These are phyloP conservation scores for Knufia petricola DNA, from an alignment of 2,329 filamentous ascomycete species.

Conservation along the genomic window DNA sequence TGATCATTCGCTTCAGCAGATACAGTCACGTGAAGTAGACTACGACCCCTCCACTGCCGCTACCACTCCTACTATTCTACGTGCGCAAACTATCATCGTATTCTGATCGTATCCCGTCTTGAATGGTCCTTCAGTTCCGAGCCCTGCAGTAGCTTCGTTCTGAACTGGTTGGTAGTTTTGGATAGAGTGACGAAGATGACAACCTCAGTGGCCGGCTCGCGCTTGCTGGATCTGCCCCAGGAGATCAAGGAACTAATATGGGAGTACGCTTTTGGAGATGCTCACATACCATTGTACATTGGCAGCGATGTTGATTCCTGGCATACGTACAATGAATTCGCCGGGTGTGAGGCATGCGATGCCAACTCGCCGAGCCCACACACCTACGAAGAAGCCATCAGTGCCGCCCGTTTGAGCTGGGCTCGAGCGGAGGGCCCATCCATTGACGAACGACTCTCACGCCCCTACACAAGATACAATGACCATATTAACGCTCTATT, in stretches of 20 bases:
- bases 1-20: too few species aligned
- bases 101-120: too few species aligned
- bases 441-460: not conserved
- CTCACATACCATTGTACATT: not conserved
- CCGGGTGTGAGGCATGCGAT: constrained; percentile 1
- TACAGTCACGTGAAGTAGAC: too few species aligned
- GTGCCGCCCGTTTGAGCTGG: not conserved
- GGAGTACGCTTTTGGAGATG: constrained; percentile 6
- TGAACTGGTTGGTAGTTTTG: too few species aligned
- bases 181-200: too few species aligned
- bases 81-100: too few species aligned
- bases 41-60: too few species aligned
- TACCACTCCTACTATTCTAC: too few species aligned
- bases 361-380: not conserved
- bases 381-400: not conserved
- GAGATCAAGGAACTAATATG: constrained; percentile 7
- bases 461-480: not conserved
- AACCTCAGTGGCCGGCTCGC: not conserved
- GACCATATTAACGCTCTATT: not conserved
- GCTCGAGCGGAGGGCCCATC: not conserved
- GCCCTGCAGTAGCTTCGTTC: too few species aligned
- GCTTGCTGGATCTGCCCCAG: not conserved
- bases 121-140: too few species aligned
- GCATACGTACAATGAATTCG: not conserved
- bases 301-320: not conserved